A percentile compares a stretch with the other conserved stretches of the same genome.
phyloP scores from a whole-genome alignment of 2,329 filamentous ascomycete genomes.

The Volutella citrinella region DNA sequence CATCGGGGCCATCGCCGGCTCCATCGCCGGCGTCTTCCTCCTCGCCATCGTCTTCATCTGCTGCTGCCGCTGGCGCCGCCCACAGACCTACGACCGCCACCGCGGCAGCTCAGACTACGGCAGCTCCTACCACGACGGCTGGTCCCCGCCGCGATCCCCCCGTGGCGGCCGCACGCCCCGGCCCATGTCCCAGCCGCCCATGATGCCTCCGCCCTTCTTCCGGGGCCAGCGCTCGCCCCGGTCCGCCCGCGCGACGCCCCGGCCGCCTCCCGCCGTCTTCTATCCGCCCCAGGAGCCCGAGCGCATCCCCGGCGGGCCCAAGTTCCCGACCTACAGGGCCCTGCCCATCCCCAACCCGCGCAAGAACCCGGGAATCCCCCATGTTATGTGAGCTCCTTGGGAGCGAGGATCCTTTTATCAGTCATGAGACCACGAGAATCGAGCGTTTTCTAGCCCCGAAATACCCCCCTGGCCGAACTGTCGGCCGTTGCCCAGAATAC shows the following conservation, averaged over 20 bases:
- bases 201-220: no score
- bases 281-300: no score
- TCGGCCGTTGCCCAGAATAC: no score
- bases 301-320: slow-evolving; percentile 31
- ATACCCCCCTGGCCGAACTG: no score
- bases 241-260: no score
- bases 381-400: no score
- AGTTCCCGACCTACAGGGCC: slow-evolving; percentile 31
- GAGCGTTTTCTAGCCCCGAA: no score
- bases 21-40: slow-evolving; percentile 35
- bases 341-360: slow-evolving; percentile 32
- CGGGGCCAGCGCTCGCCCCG: no score
- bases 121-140: slow-evolving; percentile 10
- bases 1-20: slow-evolving; percentile 41
- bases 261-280: slow-evolving; percentile 17
- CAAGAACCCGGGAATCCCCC: no score
- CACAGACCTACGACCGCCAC: slow-evolving; percentile 2
- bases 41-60: slow-evolving; percentile 31
- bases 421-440: no score
- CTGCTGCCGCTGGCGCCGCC: slow-evolving; percentile 22
- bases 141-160: no score
- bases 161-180: not conserved
- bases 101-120: slow-evolving; percentile 15
- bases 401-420: not conserved
- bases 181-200: slow-evolving; percentile 1